Conservation (phyloP, 2,329 filamentous ascomycete genomes). For the Exophiala bonariae region DNA sequence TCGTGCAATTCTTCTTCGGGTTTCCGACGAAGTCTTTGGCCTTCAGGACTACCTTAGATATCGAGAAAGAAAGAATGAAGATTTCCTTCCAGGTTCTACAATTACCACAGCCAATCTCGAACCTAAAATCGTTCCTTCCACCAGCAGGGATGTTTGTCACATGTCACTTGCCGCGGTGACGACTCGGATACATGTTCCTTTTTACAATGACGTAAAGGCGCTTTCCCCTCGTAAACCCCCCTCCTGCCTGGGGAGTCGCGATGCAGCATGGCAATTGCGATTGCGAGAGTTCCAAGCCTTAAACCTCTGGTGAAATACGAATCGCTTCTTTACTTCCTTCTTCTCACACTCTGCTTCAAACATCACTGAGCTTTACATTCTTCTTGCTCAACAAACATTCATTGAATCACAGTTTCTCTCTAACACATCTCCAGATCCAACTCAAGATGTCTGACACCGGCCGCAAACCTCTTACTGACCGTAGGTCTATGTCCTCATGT, state of each 20-base stretch:
- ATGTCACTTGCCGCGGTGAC: background rate
- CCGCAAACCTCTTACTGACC: conserved; percentile 62
- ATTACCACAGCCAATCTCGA: too few species aligned
- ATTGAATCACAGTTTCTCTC: background rate
- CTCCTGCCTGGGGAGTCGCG: background rate
- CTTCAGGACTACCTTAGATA: too few species aligned
- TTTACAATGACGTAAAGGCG: conserved; percentile 4
- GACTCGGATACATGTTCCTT: background rate
- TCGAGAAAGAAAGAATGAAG: too few species aligned
- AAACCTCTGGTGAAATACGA: conserved; percentile 43
- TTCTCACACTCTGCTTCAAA: background rate
- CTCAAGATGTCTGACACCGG: conserved; percentile 53
- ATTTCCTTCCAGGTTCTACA: too few species aligned
- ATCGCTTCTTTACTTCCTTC: conserved; percentile 6
- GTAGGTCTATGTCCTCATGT: conserved; percentile 7
- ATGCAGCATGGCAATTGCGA: too few species aligned
- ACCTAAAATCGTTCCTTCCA: too few species aligned
- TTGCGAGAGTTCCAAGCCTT: background rate
- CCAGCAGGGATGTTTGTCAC: too few species aligned
- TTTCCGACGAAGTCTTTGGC: too few species aligned
- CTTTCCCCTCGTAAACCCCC: background rate
- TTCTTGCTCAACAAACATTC: conserved; percentile 18
- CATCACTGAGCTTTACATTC: background rate
- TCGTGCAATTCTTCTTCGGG: too few species aligned
- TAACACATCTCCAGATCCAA: background rate